Evolutionary conservation across 352 stramenopile genomes (phyloP), one percentile per base, ranked within the genome.

Genomic region (Pythium volutum): DNA sequence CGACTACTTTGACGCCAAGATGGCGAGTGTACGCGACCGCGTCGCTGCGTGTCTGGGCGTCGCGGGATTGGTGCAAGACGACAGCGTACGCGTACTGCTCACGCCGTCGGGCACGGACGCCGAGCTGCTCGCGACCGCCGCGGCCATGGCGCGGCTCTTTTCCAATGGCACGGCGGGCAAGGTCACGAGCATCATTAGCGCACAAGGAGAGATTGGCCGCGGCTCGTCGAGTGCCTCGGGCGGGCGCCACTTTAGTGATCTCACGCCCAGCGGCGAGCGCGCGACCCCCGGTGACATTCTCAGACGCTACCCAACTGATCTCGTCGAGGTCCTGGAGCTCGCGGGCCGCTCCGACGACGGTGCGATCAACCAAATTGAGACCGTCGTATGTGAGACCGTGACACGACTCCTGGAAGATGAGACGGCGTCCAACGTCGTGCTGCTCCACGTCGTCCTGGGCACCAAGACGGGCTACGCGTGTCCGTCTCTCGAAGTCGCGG

Each of bases 61-160:
- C 15, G 63, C 67, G 0, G 70, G 75, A 22, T 69, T 90, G 47
- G 79, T 89, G n/a, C 61, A 75, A 12, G 70, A 76, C 39, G 73
- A 84, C 57, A 62, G 64, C 11, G 54, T 92, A 18, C 74, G 75
- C 34, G 73, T 92, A 47, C 55, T 91, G 52, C 71, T 95, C 50
- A 90, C 84, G 29, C 88, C 88, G 4, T 96, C 88, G 0, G 88
- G 88, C 34, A 93, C 87, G 1, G 88, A 96, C 48, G 88, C 88
- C 9, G 88, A 96, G 71, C 75, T 95, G 18, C 58, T 96, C 20
- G 86, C 87, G 16, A 92, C 84, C 1, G 75, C 84, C 0, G 75
- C 80, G 8, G 88, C 80, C 12, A 72, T 93, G 39, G 75, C 84
- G 1, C 76, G 87, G 41, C 62, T 89, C 2, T 79, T 87, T 43